Percentiles rank a stretch among this genome's conserved stretches.
Conservation (phyloP, 2,329 filamentous ascomycete genomes). For the Nemania sp. region DNA sequence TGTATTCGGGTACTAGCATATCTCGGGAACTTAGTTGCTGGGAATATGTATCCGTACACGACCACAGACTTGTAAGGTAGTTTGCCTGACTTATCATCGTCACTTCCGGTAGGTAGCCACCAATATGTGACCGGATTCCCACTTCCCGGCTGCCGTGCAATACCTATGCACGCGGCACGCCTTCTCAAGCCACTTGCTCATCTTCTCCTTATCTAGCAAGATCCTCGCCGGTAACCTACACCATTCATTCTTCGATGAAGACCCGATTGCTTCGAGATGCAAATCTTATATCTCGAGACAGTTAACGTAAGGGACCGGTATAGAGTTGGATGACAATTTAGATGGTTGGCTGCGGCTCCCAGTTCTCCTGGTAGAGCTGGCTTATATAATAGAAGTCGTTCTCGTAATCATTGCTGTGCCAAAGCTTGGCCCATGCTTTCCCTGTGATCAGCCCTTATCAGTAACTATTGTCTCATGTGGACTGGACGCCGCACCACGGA, state of each 20-base stretch:
- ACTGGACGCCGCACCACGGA: background rate
- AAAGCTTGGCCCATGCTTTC: constrained; percentile 52
- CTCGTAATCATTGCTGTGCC: constrained; percentile 52
- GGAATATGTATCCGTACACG: constrained; percentile 22
- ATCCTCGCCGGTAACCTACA: constrained; percentile 7
- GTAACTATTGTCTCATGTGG: constrained; percentile 4
- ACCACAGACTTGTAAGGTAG: constrained; percentile 9
- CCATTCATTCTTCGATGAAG: constrained; percentile 14
- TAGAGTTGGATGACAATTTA: constrained; percentile 33
- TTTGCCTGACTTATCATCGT: constrained; percentile 3
- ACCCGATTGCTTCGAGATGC: constrained; percentile 13
- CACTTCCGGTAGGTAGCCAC: background rate
- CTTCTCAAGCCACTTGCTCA: constrained; percentile 5
- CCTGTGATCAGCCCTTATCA: constrained; percentile 36
- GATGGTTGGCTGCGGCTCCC: constrained; percentile 51
- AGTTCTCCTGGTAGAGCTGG: constrained; percentile 62
- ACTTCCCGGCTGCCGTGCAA: constrained; percentile 18
- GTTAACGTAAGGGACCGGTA: constrained; percentile 3
- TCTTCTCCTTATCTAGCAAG: constrained; percentile 23
- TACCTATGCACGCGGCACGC: constrained; percentile 7
- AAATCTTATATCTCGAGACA: constrained; percentile 12
- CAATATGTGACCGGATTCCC: constrained; percentile 5
- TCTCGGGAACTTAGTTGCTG: constrained; percentile 19
- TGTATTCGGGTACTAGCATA: constrained; percentile 21
- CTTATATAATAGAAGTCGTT: constrained; percentile 64